Conservation (phyloP, 225 moss, liverwort and hornwort genomes). For the Polytrichum commune region DNA sequence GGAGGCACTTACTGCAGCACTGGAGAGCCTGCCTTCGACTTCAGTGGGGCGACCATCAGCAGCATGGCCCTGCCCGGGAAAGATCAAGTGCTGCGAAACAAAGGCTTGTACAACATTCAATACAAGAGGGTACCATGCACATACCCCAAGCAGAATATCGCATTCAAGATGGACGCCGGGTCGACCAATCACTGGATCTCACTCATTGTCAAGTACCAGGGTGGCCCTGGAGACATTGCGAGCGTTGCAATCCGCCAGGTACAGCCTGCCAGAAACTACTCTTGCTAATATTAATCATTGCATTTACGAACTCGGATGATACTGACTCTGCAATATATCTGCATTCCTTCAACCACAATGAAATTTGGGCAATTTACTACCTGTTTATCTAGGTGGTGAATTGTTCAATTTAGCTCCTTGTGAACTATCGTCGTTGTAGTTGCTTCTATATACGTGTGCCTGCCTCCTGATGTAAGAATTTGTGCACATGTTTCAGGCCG, state of each 20-base stretch:
- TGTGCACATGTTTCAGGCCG: slow-evolving; percentile 10
- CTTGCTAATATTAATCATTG: no score
- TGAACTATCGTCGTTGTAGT: no score
- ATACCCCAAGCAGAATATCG: slow-evolving; percentile 26
- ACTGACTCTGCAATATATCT: no score
- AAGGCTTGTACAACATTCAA: slow-evolving; percentile 23
- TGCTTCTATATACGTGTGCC: no score
- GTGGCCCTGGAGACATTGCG: slow-evolving; percentile 35
- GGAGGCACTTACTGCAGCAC: slow-evolving; percentile 41
- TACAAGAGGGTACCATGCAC: slow-evolving; percentile 44
- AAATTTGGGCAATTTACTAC: no score
- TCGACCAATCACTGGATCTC: slow-evolving; percentile 37
- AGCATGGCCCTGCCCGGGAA: slow-evolving; percentile 31
- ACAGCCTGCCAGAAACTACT: background rate
- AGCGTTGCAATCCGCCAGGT: slow-evolving; percentile 19
- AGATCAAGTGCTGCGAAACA: slow-evolving; percentile 8
- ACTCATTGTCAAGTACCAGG: slow-evolving; percentile 35
- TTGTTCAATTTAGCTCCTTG: no score
- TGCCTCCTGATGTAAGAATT: no score
- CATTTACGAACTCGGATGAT: no score
- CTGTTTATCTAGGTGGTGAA: no score
- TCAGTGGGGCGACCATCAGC: slow-evolving; percentile 35
- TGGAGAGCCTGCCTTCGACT: slow-evolving; percentile 35
- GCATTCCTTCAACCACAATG: no score
- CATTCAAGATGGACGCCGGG: slow-evolving; percentile 29